A percentile compares a stretch with the other conserved stretches of the same genome.
Evolutionary conservation across 2,329 filamentous ascomycete species (phyloP).

Genomic region (Aureobasidium sp.): DNA sequence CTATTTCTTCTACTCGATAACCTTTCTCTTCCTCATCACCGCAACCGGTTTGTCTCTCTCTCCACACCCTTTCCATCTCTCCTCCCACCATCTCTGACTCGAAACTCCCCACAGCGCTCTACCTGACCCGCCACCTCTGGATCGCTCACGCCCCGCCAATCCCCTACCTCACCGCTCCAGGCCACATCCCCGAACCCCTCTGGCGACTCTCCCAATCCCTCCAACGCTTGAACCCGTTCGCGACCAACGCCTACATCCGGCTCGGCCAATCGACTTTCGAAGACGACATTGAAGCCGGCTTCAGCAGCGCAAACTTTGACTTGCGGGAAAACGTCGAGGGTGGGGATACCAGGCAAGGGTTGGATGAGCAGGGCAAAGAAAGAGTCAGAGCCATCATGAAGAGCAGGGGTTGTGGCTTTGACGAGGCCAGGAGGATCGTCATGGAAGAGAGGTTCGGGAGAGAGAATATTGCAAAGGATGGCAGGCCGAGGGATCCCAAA

Average conservation of each 20-base stretch:
- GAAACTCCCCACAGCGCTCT: conserved; percentile 54
- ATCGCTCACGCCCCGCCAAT: conserved; percentile 57
- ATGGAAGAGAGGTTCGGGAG: conserved; percentile 80
- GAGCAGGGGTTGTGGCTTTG: conserved; percentile 71
- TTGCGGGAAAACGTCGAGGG: conserved; percentile 70
- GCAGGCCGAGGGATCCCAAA: conserved; percentile 82
- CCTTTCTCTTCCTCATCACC: conserved; percentile 62
- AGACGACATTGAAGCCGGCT: conserved; percentile 78
- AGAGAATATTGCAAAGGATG: conserved; percentile 83
- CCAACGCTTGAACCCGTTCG: conserved; percentile 43
- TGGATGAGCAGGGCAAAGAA: conserved; percentile 72
- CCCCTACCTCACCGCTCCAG: conserved; percentile 42
- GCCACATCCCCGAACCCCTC: conserved; percentile 45
- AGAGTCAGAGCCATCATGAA: conserved; percentile 91
- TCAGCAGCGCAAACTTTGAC: conserved; percentile 73
- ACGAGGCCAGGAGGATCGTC: conserved; percentile 80
- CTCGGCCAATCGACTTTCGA: conserved; percentile 67
- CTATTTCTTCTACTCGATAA: conserved; percentile 73
- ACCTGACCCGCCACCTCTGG: conserved; percentile 76
- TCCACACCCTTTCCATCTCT: conserved; percentile 14
- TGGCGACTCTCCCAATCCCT: conserved; percentile 42
- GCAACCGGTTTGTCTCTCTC: conserved; percentile 54
- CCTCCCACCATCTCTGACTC: conserved; percentile 1
- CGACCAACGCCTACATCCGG: conserved; percentile 59
- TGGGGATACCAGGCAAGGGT: conserved; percentile 70